Conservation (phyloP, 495 filamentous ascomycete species). For the Aspergillus conjunctus region DNA sequence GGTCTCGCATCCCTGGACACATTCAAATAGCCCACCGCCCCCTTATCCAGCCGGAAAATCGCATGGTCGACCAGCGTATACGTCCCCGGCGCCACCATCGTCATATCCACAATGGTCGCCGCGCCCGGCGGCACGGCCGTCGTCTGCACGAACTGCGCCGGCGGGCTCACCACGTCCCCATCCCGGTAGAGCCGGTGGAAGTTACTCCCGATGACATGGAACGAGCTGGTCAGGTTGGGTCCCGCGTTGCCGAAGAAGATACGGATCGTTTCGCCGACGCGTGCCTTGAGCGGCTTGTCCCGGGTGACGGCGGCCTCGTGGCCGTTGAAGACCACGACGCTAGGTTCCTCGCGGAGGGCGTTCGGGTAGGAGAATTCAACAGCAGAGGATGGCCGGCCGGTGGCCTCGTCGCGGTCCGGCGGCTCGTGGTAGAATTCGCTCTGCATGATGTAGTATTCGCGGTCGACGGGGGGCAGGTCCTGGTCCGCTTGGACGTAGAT, state of each 20-base stretch:
- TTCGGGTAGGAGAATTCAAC: conserved; percentile 28
- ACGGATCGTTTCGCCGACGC: conserved; percentile 18
- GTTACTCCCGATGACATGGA: conserved; percentile 28
- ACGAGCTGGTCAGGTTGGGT: conserved; percentile 27
- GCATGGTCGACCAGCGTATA: conserved; percentile 29
- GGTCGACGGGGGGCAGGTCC: conserved; percentile 24
- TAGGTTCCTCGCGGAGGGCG: conserved; percentile 25
- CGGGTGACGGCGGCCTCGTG: conserved; percentile 20
- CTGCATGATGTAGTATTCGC: conserved; percentile 32
- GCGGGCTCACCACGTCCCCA: conserved; percentile 25
- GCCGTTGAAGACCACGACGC: conserved; percentile 26
- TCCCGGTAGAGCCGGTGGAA: conserved; percentile 23
- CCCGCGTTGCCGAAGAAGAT: conserved; percentile 27
- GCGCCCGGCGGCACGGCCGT: conserved; percentile 20
- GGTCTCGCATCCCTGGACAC: conserved; percentile 17
- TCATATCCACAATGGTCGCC: conserved; percentile 24
- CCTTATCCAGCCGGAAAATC: conserved; percentile 27
- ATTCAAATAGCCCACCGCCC: conserved; percentile 24
- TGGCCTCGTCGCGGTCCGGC: conserved; percentile 21
- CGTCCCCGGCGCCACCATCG: conserved; percentile 25
- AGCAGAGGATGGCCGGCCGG: conserved; percentile 10
- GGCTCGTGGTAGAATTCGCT: conserved; percentile 33
- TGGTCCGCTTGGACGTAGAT: conserved; percentile 23
- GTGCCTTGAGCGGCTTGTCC: conserved; percentile 24
- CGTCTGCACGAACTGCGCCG: conserved; percentile 20